A percentile compares a stretch with the other conserved stretches of the same genome.
These are phyloP conservation scores for Penicillium flavigenum DNA, from an alignment of 495 filamentous ascomycete species.

Conservation along the genomic window DNA sequence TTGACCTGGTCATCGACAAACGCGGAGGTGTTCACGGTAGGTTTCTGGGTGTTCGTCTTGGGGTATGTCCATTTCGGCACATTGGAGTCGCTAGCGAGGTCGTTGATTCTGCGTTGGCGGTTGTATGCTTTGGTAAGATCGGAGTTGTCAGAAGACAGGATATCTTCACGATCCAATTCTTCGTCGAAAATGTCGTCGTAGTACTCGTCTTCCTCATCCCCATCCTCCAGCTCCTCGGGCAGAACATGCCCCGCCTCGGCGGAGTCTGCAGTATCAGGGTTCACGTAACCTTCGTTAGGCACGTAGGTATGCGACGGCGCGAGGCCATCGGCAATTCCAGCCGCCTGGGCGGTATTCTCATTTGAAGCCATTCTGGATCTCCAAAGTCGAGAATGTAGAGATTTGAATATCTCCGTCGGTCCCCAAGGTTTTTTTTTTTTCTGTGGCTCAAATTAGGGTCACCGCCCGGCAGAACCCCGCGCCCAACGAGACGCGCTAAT, in stretches of 20 bases:
- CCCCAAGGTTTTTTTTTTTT: slow-evolving; percentile 31
- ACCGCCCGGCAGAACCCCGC: slow-evolving; percentile 50
- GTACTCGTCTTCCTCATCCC: slow-evolving; percentile 53
- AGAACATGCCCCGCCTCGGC: slow-evolving; percentile 39
- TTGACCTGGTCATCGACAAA: slow-evolving; percentile 85
- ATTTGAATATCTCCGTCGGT: slow-evolving; percentile 6
- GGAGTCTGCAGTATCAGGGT: slow-evolving; percentile 33
- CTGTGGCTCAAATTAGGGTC: slow-evolving; percentile 33
- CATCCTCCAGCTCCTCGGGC: slow-evolving; percentile 31
- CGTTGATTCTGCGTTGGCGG: slow-evolving; percentile 67
- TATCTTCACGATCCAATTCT: slow-evolving; percentile 57
- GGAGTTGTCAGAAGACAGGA: slow-evolving; percentile 55
- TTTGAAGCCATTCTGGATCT: slow-evolving; percentile 30
- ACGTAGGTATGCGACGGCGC: slow-evolving; percentile 53
- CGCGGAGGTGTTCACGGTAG: slow-evolving; percentile 72
- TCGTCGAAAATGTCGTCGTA: slow-evolving; percentile 59
- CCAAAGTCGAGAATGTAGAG: slow-evolving; percentile 11
- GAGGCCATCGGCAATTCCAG: slow-evolving; percentile 46
- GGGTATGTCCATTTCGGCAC: slow-evolving; percentile 56
- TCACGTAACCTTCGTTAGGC: slow-evolving; percentile 55
- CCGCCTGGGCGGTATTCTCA: slow-evolving; percentile 21
- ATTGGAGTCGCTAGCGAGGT: slow-evolving; percentile 56
- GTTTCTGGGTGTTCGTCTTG: slow-evolving; percentile 83
- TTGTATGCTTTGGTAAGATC: slow-evolving; percentile 92
- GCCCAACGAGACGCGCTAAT: slow-evolving; percentile 33